Conservation (phyloP, 2,329 filamentous ascomycete species). For the Colletotrichum scovillei region DNA sequence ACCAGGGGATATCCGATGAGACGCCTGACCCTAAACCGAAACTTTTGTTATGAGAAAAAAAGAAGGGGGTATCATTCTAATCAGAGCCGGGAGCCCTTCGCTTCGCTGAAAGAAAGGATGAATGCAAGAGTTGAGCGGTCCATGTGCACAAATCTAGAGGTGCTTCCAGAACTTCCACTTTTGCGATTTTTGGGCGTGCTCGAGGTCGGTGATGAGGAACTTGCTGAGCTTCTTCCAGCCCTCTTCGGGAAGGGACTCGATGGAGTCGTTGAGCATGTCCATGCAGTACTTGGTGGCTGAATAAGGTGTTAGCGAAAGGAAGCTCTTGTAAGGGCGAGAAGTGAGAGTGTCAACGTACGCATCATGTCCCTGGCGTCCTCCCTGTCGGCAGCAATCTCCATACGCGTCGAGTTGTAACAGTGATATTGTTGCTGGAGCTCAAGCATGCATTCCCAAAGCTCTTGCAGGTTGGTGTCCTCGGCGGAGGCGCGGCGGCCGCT, state of each 20-base stretch:
- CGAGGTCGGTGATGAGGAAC: conserved; percentile 31
- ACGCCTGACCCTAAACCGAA: not conserved
- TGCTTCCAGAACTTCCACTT: conserved; percentile 40
- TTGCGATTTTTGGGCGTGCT: conserved; percentile 23
- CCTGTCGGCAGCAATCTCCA: conserved; percentile 37
- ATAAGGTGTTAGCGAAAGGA: not conserved
- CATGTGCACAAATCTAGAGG: not conserved
- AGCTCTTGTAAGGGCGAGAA: too few species aligned
- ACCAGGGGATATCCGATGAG: not conserved
- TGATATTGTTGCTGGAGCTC: conserved; percentile 36
- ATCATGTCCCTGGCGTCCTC: conserved; percentile 35
- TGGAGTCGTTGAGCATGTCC: conserved; percentile 40
- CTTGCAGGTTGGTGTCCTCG: conserved; percentile 28
- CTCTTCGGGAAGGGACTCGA: conserved; percentile 39
- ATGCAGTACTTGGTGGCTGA: conserved; percentile 40
- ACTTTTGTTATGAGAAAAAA: conserved; percentile 12
- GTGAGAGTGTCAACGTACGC: conserved; percentile 17
- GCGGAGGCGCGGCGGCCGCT: conserved; percentile 29
- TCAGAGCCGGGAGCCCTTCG: conserved; percentile 7
- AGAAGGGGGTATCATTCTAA: conserved; percentile 35
- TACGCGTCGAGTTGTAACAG: conserved; percentile 38
- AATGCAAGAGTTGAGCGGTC: not conserved
- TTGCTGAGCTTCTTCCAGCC: conserved; percentile 38
- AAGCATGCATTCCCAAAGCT: conserved; percentile 37
- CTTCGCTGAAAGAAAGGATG: conserved; percentile 15